Percentiles rank a stretch among this genome's conserved stretches.
phyloP scores from a whole-genome alignment of 2,329 filamentous ascomycete species.

The Phyllosticta citrichinensis region DNA sequence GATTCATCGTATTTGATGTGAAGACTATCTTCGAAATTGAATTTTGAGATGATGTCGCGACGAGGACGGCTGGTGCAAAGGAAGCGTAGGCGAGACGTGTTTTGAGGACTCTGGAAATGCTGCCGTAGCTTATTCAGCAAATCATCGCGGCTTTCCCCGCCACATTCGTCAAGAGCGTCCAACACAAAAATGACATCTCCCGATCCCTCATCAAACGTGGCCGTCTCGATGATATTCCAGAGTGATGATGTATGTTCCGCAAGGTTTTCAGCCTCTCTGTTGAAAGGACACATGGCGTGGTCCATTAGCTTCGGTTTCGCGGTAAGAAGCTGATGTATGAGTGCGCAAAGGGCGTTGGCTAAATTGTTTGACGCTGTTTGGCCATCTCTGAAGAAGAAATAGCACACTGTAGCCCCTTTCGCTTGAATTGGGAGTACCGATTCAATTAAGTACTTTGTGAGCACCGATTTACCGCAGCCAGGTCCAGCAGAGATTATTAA shows the following conservation, averaged over 20 bases:
- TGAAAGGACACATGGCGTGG: not conserved
- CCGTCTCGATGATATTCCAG: not conserved
- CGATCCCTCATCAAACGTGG: not conserved
- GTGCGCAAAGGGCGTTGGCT: not conserved
- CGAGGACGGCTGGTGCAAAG: not conserved
- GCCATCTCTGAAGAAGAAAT: not conserved
- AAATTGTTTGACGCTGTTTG: not conserved
- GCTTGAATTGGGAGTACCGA: not conserved
- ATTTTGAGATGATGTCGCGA: not conserved
- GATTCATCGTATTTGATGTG: not conserved
- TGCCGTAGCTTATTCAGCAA: not conserved
- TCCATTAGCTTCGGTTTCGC: not conserved
- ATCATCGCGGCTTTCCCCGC: no score
- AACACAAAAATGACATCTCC: not conserved
- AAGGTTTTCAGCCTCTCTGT: not conserved
- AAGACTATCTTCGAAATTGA: not conserved
- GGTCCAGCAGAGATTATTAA: not conserved
- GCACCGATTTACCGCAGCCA: not conserved
- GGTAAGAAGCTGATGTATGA: not conserved
- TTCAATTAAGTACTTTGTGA: not conserved
- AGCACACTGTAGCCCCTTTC: not conserved
- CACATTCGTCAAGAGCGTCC: not conserved
- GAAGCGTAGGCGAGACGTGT: not conserved
- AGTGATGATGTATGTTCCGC: not conserved
- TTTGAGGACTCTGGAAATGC: not conserved